These are phyloP conservation scores for Pythium sukuiense DNA, from an alignment of 352 stramenopile species.

Conservation along the genomic window DNA sequence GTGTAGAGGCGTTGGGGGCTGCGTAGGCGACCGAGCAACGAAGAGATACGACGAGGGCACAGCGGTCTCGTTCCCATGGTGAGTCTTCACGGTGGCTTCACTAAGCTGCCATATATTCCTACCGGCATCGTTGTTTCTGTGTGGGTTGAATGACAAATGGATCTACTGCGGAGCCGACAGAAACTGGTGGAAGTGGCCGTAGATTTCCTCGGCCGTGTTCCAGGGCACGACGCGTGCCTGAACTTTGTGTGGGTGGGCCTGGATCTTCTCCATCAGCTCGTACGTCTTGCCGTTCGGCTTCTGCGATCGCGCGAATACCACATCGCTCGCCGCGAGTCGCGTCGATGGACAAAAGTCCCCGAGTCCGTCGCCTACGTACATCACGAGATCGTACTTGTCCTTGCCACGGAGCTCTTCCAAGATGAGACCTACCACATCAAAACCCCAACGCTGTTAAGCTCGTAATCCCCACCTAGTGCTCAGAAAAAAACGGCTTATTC, in stretches of 20 bases:
- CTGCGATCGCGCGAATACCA: conserved; percentile 42
- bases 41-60: too few relatives aligned
- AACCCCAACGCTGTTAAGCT: not conserved
- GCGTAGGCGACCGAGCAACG: too few relatives aligned
- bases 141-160: too few relatives aligned
- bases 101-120: too few relatives aligned
- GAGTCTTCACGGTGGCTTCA: too few relatives aligned
- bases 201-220: conserved; percentile 54
- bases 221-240: conserved; percentile 44
- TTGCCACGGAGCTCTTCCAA: conserved; percentile 10
- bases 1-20: too few relatives aligned
- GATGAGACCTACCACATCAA: conserved; percentile 14
- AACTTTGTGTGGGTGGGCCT: conserved; percentile 30
- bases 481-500: not conserved
- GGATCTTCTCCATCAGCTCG: conserved; percentile 35
- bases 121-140: too few relatives aligned
- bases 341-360: conserved; percentile 27
- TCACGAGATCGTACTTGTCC: conserved; percentile 10
- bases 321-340: conserved; percentile 7
- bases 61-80: too few relatives aligned
- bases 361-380: conserved; percentile 28
- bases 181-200: conserved; percentile 7
- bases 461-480: not conserved
- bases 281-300: conserved; percentile 33
- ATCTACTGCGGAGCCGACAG: not conserved